Evolutionary conservation across 331 rosid genomes (phyloP), one percentile per base, ranked within the genome.

Genomic region (Erythrophleum ivorense): DNA sequence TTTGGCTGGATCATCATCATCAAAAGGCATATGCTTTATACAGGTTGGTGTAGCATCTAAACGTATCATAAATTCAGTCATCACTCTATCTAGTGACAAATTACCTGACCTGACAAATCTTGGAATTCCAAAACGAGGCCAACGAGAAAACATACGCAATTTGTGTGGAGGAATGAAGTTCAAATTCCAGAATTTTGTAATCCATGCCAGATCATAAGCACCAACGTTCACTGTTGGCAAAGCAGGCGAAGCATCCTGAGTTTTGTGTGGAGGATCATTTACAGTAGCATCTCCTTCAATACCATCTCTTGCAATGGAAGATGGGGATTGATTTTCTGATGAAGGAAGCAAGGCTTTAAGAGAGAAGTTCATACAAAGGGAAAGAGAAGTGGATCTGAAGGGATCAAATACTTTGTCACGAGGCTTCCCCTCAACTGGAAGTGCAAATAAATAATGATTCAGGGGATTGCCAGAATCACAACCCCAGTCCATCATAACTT

Each of bases 191-290:
- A 97, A 94, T 82, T 74, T 92, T 48, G 36, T 3, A 43, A 97
- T 40, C 99, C 98, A 97, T 77, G 93, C 97, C 46, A 97, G 83
- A 88, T 97, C 99, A 87, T 97, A 97, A 79, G 99, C 93, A 38
- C 97, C 98, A 48, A 91, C 65, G 66, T 81, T 90, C 71, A 97
- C 3, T 74, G 88, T 87, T 29, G 99, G 92, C 34, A 88, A 86
- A 80, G 82, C 79, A 78, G 54, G 78, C 55, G 88, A 81, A 82
- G 34, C 81, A 69, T 75, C 84, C 48, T 84, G 89, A 70, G 74
- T 75, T 83, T 78, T 86, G 38, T 62, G 85, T 82, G 88, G 83
- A 82, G 90, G 85, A 43, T 83, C 84, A 75, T 78, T 52, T 80
- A 71, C 87, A 58, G 80, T 87, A 85, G 85, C 88, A 75, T 84